Percentiles rank a stretch among this genome's conserved stretches.
Conservation (phyloP, 2,329 filamentous ascomycete genomes). For the Aureobasidium sp. region DNA sequence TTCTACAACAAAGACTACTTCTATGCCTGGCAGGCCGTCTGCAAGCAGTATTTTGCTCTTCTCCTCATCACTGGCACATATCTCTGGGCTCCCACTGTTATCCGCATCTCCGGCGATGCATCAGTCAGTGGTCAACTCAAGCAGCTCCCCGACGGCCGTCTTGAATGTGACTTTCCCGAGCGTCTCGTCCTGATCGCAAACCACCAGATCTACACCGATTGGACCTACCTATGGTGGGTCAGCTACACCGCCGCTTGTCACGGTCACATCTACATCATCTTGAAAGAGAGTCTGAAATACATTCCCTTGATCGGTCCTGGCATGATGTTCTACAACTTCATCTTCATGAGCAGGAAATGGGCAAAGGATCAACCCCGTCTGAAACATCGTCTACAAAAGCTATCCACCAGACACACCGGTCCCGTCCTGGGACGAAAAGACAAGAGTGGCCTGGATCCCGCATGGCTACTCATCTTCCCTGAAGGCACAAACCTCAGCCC, state of each 20-base stretch:
- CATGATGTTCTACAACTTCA: slow-evolving; percentile 83
- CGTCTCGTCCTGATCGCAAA: slow-evolving; percentile 79
- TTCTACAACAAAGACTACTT: slow-evolving; percentile 66
- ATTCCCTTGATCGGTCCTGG: slow-evolving; percentile 75
- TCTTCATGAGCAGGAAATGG: slow-evolving; percentile 92
- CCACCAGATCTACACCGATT: slow-evolving; percentile 86
- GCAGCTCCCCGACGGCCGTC: slow-evolving; percentile 61
- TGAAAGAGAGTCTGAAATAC: slow-evolving; percentile 79
- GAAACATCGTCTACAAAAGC: slow-evolving; percentile 64
- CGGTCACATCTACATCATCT: slow-evolving; percentile 81
- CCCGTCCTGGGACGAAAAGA: slow-evolving; percentile 31
- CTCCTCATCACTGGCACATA: slow-evolving; percentile 72
- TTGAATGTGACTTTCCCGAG: slow-evolving; percentile 75
- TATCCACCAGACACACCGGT: slow-evolving; percentile 46
- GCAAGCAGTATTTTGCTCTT: slow-evolving; percentile 77
- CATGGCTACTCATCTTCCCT: slow-evolving; percentile 86
- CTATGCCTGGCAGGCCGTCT: slow-evolving; percentile 77
- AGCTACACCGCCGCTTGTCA: slow-evolving; percentile 81
- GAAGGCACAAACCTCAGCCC: slow-evolving; percentile 76
- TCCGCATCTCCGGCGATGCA: slow-evolving; percentile 76
- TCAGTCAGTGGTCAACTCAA: slow-evolving; percentile 70
- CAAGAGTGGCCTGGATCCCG: slow-evolving; percentile 47
- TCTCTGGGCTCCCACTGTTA: slow-evolving; percentile 78
- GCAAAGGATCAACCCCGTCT: slow-evolving; percentile 67
- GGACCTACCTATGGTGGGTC: slow-evolving; percentile 90